Evolutionary conservation across 805 yeast species (phyloP).

Genomic region (Pichia thaimueangensis): DNA sequence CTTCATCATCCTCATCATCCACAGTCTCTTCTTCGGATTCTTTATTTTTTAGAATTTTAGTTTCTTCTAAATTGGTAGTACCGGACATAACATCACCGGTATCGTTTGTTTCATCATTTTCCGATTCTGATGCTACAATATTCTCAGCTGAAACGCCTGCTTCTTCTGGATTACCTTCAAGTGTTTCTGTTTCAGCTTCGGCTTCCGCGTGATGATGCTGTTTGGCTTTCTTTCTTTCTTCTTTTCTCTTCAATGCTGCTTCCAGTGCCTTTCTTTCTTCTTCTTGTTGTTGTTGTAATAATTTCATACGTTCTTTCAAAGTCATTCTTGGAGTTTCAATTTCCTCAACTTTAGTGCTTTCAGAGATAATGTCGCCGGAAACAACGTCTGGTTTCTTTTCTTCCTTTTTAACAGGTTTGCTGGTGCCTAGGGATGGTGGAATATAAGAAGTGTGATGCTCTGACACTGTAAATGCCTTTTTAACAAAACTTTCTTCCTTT

Average conservation of each 20-base stretch:
- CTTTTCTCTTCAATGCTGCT: conserved; percentile 48
- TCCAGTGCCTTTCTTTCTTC: conserved; percentile 68
- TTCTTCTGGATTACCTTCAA: background rate
- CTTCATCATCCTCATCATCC: conserved; percentile 26
- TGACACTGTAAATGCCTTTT: conserved; percentile 49
- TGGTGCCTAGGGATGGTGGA: conserved; percentile 32
- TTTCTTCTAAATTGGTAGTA: conserved; percentile 18
- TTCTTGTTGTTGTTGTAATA: conserved; percentile 73
- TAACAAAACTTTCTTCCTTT: conserved; percentile 38
- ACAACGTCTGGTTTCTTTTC: conserved; percentile 17
- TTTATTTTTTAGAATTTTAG: conserved; percentile 14
- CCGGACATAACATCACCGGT: too few species aligned
- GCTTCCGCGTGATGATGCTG: background rate
- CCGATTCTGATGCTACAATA: background rate
- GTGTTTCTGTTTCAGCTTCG: background rate
- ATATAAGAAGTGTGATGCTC: conserved; percentile 56
- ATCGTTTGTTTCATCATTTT: conserved; percentile 10
- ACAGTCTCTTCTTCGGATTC: conserved; percentile 22
- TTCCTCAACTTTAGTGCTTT: conserved; percentile 29
- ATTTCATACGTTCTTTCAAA: conserved; percentile 78
- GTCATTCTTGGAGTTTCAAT: conserved; percentile 70
- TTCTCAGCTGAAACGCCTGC: background rate
- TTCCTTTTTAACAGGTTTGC: conserved; percentile 10
- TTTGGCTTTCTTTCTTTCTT: conserved; percentile 36
- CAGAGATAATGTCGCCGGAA: conserved; percentile 22